Conservation (phyloP, 306 rosid genomes). For the Trifolium repens region DNA sequence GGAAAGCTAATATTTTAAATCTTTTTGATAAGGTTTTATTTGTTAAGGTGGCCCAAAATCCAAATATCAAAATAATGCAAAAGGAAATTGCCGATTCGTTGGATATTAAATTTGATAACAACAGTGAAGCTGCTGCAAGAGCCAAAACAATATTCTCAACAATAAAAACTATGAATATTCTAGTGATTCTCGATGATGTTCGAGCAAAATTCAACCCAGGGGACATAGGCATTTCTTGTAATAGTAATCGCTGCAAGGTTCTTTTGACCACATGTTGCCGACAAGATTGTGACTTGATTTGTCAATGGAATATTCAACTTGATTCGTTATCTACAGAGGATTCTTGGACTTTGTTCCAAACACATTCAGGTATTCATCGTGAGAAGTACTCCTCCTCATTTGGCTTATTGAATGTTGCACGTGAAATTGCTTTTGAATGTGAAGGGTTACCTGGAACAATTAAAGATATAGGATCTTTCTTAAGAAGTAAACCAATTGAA, state of each 20-base stretch:
- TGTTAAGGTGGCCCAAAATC: constrained; percentile 21
- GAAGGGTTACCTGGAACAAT: constrained; percentile 35
- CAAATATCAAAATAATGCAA: constrained; percentile 2
- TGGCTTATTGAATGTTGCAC: not conserved
- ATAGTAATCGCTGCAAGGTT: constrained; percentile 5
- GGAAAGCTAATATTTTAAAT: not conserved
- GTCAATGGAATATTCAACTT: constrained; percentile 26
- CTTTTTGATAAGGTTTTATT: not conserved
- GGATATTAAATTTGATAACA: not conserved
- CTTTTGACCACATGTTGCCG: constrained; percentile 20
- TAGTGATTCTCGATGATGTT: constrained; percentile 36
- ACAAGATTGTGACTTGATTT: constrained; percentile 7
- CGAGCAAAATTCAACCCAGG: constrained; percentile 4
- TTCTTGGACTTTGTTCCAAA: constrained; percentile 27
- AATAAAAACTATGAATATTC: not conserved
- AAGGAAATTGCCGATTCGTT: constrained; percentile 31
- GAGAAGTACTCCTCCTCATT: not conserved
- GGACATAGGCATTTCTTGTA: constrained; percentile 34
- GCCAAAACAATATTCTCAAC: not conserved
- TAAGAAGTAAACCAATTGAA: constrained; percentile 22
- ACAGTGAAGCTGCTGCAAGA: constrained; percentile 11
- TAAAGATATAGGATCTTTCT: constrained; percentile 27
- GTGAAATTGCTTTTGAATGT: constrained; percentile 11
- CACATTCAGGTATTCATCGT: not conserved
- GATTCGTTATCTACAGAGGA: constrained; percentile 1